phyloP scores from a whole-genome alignment of 1,139 yeast species.

The Candida sojae region DNA sequence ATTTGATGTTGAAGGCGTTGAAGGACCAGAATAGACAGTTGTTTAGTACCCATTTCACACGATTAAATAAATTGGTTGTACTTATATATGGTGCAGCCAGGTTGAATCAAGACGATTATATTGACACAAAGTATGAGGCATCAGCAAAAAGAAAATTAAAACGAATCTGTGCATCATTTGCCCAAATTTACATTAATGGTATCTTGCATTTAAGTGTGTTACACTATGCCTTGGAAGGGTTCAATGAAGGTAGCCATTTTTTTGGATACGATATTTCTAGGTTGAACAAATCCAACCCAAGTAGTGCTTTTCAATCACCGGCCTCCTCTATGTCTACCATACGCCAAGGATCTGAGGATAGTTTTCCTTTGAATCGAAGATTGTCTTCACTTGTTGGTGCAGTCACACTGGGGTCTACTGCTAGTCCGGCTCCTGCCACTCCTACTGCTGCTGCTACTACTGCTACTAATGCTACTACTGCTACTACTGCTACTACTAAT shows the following conservation, averaged over 20 bases:
- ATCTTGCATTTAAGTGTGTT: slow-evolving; percentile 50
- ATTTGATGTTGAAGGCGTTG: slow-evolving; percentile 49
- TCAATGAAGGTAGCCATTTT: slow-evolving; percentile 26
- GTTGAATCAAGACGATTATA: slow-evolving; percentile 52
- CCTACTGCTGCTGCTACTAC: background rate
- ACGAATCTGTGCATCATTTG: slow-evolving; percentile 52
- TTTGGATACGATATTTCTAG: slow-evolving; percentile 35
- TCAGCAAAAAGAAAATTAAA: slow-evolving; percentile 50
- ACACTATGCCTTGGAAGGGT: slow-evolving; percentile 30
- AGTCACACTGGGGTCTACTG: background rate
- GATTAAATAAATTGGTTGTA: slow-evolving; percentile 49
- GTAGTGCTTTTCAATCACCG: slow-evolving; percentile 17
- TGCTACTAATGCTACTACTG: background rate
- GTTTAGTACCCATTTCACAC: slow-evolving; percentile 54
- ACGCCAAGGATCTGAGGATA: slow-evolving; percentile 20
- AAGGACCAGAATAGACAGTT: slow-evolving; percentile 49
- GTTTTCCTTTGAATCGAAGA: background rate
- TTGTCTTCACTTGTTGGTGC: background rate
- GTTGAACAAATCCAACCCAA: slow-evolving; percentile 31
- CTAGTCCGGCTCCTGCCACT: no score
- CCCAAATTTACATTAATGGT: slow-evolving; percentile 64
- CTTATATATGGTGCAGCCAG: slow-evolving; percentile 53
- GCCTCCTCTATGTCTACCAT: slow-evolving; percentile 29
- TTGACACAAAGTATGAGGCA: slow-evolving; percentile 43
- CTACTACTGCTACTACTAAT: background rate